Base-by-base conservation (phyloP, 352 stramenopile genomes). In the Pythium brachiatum region DNA sequence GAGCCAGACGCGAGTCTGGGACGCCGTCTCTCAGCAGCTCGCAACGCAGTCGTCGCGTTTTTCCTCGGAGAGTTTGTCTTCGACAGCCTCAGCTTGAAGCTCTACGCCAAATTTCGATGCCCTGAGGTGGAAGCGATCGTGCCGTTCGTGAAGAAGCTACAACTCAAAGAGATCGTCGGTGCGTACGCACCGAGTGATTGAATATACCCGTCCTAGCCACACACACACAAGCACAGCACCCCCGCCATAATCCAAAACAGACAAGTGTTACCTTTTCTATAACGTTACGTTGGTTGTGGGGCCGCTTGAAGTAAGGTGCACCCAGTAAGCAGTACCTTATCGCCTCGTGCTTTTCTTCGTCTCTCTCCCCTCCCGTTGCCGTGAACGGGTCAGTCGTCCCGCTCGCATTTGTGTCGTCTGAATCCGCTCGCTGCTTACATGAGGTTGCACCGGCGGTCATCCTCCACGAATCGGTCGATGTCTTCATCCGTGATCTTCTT, bases 401-500 rank as follows among this genome's bases (percentile, higher is more conserved):
- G 8, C 25, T 34, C 23, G 46, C 3, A 16, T 15, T n/a, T 6
- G 18, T 27, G 27, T 41, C 9, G 31, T 3, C 15, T 44, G 44
- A 39, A 26, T 29, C 34, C 27, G 20, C 20, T 23, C 27, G 20
- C 20, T 23, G 2, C 53, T 81, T 86, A 96, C 87, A 96, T 96
- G 70, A 96, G 81, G 59, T 36, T 69, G 70, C 87, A 96, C 26
- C 84, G 82, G 51, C 83, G 76, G 43, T 94, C 83, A 68, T 96
- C 87, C 32, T 92, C 86, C 36, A 96, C 87, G 53, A 96, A 91
- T 16, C 84, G 83, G 62, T 96, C 82, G 36, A 96, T 96, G 60
- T 96, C 87, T 69, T 94, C 85, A 38, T 96, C 87, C 5, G 87
- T 96, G 67, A 96, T 94, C 59, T 83, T 84, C 48, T 77, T 73